These are phyloP conservation scores for Pseudocercospora fuligena DNA, from an alignment of 2,329 filamentous ascomycete genomes.

Conservation along the genomic window DNA sequence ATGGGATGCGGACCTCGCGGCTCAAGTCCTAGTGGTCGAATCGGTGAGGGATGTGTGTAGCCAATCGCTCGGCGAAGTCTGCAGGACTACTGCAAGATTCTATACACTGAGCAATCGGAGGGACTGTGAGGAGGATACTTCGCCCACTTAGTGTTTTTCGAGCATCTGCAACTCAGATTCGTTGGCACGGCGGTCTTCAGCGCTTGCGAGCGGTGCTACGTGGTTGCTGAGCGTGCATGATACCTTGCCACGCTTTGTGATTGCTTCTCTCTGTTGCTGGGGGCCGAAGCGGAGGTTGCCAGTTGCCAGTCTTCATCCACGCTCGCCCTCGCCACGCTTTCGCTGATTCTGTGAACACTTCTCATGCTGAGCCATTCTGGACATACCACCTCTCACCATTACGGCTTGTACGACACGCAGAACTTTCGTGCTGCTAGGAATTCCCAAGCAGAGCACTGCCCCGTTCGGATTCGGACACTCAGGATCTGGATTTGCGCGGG, in stretches of 20 bases:
- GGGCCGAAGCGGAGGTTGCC: slow-evolving; percentile 2
- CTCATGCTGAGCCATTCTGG: background rate
- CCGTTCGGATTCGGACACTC: background rate
- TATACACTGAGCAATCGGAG: slow-evolving; percentile 12
- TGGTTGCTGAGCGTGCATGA: slow-evolving; percentile 13
- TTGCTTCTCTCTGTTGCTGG: slow-evolving; percentile 11
- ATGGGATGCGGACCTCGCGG: slow-evolving; percentile 15
- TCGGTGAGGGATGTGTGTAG: slow-evolving; percentile 5
- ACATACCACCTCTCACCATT: background rate
- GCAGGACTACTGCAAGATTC: slow-evolving; percentile 23
- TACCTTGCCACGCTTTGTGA: slow-evolving; percentile 9
- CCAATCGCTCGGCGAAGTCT: slow-evolving; percentile 12
- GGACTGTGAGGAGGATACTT: slow-evolving; percentile 4
- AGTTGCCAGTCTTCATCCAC: background rate
- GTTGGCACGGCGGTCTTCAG: slow-evolving; percentile 9
- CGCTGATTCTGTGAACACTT: slow-evolving; percentile 3
- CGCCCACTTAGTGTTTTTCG: slow-evolving; percentile 7
- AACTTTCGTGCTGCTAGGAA: background rate
- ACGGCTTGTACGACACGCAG: slow-evolving; percentile 7
- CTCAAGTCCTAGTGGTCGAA: slow-evolving; percentile 20
- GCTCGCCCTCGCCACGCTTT: slow-evolving; percentile 5
- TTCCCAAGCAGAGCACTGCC: background rate
- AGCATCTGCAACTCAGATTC: slow-evolving; percentile 8
- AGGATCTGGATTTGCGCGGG: slow-evolving; percentile 4
- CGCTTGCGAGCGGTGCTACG: slow-evolving; percentile 15